Evolutionary conservation across 495 filamentous ascomycete species (phyloP), one percentile per base, ranked within the genome.

Genomic region (Tetracladium setigerum): DNA sequence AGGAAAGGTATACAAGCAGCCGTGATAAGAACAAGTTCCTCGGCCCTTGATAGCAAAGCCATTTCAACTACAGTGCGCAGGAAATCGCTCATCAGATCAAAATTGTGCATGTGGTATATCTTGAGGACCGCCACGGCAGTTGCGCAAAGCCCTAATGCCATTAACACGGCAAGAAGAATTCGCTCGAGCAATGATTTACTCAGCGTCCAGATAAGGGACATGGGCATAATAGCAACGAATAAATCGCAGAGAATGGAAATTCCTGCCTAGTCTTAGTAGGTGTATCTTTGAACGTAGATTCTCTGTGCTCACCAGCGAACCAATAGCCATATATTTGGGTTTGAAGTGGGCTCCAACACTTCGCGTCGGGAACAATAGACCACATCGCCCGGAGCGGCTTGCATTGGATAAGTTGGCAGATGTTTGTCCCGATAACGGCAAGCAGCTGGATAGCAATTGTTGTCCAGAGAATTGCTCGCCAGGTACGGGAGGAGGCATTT

Each of bases 81-180:
- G 2, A 19, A 17, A 24, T 44, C 39, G 7, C 17, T 17, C 7
- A 30, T 27, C n/a, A 15, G 16, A 27, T 27, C 22, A 5, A 30
- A 14, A 7, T 10, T 11, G n/a, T 9, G 16, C 4, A 44, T 17
- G 19, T 27, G 18, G 6, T 37, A 27, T 31, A 50, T 43, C 39
- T 50, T 50, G 17, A 33, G 7, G 14, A n/a, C 27, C 7, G 40
- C 39, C 13, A 32, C 16, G 2, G 39, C 33, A 7, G 47, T 50
- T 8, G 47, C 38, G 22, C 43, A 5, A 15, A 50, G 38, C 8
- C 47, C 39, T n/a, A 35, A 33, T 32, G 47, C 47, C 47, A 50
- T 50, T 10, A 44, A 31, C 13, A 10, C 1, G 33, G 39, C 17
- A 30, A 50, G 33, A 2, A 50, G 10, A 5, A 50, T 36, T 19